Base-by-base conservation (phyloP, 495 filamentous ascomycete species). In the Thermochaetoides thermophila region DNA sequence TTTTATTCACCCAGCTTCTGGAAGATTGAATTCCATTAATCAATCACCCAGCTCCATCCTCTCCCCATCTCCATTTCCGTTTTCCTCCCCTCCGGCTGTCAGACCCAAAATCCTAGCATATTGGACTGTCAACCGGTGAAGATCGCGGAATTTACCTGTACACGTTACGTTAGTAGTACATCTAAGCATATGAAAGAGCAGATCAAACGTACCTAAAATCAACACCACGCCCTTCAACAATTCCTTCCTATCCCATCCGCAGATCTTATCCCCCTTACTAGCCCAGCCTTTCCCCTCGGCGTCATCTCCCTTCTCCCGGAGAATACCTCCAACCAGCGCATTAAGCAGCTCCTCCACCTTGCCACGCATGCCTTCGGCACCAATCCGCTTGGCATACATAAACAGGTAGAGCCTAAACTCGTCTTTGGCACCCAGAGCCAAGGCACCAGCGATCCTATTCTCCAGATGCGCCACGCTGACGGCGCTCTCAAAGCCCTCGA, bases 321-420 rank as follows among this genome's bases (percentile, higher is more conserved):
- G 63, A 3, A 86, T 53, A 3, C 78, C 77, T 10, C 89, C 85
- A 15, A 87, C 59, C 29, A 97, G 55, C 21, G 73, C 75, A 37
- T 79, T 75, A 20, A 95, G 56, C 6, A 99, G 55, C 61, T 96
- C 91, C 45, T 94, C 89, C 1, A 95, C 83, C 56, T 96, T 99
- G 23, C 66, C 63, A 45, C 75, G 74, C 41, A 84, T 55, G 0
- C 85, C 85, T 49, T 99, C 91, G 1, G 82, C 82, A 1, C 91
- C 89, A 17, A 99, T 72, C 3, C 91, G 73, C 58, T 92, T 95
- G 2, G 82, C 87, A 44, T 96, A 99, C 83, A 96, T 96, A 42
- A 83, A 76, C 5, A 96, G 56, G 46, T 93, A 93, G 2, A 91
- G 60, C 35, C 80, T 69, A 59, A 95, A 96, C 49, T 96, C 89